These are phyloP conservation scores for Aurinia saxatilis DNA, from an alignment of 345 rosid species.

Conservation along the genomic window DNA sequence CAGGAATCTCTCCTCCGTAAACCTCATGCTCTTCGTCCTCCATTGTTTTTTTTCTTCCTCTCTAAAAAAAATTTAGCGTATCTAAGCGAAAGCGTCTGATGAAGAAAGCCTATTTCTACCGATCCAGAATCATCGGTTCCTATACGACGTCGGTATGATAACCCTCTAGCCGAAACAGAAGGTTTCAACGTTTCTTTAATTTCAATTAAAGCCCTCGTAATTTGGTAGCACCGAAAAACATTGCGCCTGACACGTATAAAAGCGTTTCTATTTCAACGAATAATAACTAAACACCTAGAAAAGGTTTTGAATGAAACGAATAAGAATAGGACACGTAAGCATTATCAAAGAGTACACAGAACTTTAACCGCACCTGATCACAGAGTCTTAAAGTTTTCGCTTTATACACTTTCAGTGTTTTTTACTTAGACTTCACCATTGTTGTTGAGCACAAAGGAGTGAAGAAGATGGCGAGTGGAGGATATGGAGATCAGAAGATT, in stretches of 20 bases:
- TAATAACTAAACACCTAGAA: neutral
- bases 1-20: conserved; percentile 94
- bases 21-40: conserved; percentile 97
- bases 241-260: conserved; percentile 2
- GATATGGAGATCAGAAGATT: conserved; percentile 56
- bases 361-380: neutral
- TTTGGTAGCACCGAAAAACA: conserved; percentile 5
- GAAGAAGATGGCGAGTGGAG: conserved; percentile 45
- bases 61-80: neutral
- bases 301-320: neutral
- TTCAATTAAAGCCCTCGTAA: neutral
- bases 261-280: neutral
- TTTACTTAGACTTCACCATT: neutral
- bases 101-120: too few species aligned
- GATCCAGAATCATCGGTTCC: too few species aligned
- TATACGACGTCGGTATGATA: neutral
- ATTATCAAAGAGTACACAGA: neutral
- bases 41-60: conserved; percentile 28
- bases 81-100: too few species aligned
- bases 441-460: neutral
- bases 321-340: neutral
- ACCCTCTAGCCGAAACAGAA: neutral
- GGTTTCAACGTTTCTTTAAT: neutral
- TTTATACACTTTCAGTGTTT: neutral
- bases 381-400: neutral